Evolutionary conservation across 2,329 filamentous ascomycete species (phyloP).

Genomic region (Emmonsiellopsis sp.): DNA sequence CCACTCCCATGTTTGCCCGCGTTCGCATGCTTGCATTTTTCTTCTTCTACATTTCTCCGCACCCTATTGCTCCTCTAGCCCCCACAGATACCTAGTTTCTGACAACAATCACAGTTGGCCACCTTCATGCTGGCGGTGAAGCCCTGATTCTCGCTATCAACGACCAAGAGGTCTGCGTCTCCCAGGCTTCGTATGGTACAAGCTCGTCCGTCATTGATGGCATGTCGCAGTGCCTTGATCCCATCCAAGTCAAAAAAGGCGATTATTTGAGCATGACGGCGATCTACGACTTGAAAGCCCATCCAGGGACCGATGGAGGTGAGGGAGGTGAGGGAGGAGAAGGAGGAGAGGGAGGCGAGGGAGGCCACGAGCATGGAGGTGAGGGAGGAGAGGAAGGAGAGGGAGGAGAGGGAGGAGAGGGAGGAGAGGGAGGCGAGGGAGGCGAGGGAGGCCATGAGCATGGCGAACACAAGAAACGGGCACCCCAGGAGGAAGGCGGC

Average conservation of each 20-base stretch:
- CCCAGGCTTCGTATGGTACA: neutral
- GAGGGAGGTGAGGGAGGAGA: conserved; percentile 78
- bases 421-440: too few relatives aligned
- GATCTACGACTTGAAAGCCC: conserved; percentile 1
- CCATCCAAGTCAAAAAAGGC: neutral
- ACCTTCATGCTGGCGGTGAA: neutral
- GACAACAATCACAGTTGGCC: neutral
- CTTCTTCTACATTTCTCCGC: neutral
- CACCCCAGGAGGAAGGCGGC: conserved; percentile 46
- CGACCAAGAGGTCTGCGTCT: neutral
- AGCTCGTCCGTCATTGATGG: neutral
- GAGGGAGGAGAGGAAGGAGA: conserved; percentile 60
- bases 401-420: conserved; percentile 66
- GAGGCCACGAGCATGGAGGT: conserved; percentile 75
- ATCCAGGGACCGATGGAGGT: conserved; percentile 67
- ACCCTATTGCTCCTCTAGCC: neutral
- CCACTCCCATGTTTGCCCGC: too few relatives aligned
- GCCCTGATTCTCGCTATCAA: neutral
- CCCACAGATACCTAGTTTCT: neutral
- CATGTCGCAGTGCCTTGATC: conserved; percentile 1
- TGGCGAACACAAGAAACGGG: neutral
- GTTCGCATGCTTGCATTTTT: neutral
- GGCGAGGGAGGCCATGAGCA: neutral
- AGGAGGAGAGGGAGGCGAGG: conserved; percentile 71
- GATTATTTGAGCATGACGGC: neutral